Evolutionary conservation across 1,139 yeast species (phyloP).

Genomic region (Yamadazyma mexicana): DNA sequence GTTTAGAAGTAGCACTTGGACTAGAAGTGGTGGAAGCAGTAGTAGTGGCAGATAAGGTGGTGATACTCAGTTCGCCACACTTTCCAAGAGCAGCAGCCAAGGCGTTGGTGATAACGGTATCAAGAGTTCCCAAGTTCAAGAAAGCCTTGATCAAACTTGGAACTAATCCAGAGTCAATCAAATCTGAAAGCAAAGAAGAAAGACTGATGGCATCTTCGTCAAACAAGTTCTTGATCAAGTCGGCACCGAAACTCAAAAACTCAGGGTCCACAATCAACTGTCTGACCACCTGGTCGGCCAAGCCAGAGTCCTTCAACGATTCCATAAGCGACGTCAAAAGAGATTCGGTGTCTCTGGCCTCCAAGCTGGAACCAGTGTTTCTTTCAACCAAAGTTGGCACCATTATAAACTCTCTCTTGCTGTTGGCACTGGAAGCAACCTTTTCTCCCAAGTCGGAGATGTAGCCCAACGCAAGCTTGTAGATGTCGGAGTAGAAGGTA

Average conservation of each 20-base stretch:
- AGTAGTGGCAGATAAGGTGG: conserved; percentile 21
- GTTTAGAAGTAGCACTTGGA: conserved; percentile 15
- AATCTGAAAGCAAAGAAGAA: conserved; percentile 28
- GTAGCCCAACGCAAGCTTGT: conserved; percentile 33
- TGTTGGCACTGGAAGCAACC: conserved; percentile 25
- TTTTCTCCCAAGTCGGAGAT: conserved; percentile 32
- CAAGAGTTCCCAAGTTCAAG: conserved; percentile 41
- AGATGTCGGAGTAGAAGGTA: conserved; percentile 42
- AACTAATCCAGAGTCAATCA: conserved; percentile 40
- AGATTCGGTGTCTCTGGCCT: conserved; percentile 18
- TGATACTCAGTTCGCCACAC: conserved; percentile 36
- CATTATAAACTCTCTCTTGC: conserved; percentile 22
- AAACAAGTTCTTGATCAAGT: conserved; percentile 35
- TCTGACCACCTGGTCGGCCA: conserved; percentile 42
- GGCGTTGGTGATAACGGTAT: conserved; percentile 43
- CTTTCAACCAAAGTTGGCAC: conserved; percentile 9
- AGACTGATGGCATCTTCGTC: conserved; percentile 30
- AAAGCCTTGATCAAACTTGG: conserved; percentile 39
- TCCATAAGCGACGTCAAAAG: conserved; percentile 42
- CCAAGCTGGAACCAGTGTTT: conserved; percentile 19
- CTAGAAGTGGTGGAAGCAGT: conserved; percentile 19
- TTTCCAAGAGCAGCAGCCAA: conserved; percentile 47
- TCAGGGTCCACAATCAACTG: conserved; percentile 40
- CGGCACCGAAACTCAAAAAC: conserved; percentile 44
- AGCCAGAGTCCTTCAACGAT: conserved; percentile 47